Percentiles rank a stretch among this genome's conserved stretches.
phyloP scores from a whole-genome alignment of 192 early-diverging fungal genomes.

The Coemansia sp. region DNA sequence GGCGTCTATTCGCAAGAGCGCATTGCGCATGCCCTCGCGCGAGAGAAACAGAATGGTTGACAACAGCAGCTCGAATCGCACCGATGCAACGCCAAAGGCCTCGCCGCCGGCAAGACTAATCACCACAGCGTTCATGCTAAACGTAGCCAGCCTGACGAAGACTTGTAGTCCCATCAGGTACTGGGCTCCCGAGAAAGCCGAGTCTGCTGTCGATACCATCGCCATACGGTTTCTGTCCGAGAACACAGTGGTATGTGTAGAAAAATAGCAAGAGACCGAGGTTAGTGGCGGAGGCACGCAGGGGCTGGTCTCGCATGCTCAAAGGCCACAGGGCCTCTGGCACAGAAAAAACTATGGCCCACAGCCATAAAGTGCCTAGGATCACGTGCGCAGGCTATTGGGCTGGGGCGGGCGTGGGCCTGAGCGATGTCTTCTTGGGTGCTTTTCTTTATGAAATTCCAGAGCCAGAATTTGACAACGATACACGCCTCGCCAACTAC shows the following conservation, averaged over 20 bases:
- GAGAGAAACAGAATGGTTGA: constrained; percentile 93
- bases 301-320: too few relatives aligned
- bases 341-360: not conserved
- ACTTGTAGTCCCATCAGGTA: constrained; percentile 77
- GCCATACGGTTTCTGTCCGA: not conserved
- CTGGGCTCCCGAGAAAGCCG: constrained; percentile 67
- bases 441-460: not conserved
- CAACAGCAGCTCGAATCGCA: constrained; percentile 80
- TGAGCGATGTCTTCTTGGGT: not conserved
- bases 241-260: not conserved
- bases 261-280: not conserved
- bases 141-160: constrained; percentile 73
- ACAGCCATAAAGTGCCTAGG: not conserved
- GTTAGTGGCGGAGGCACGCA: not conserved
- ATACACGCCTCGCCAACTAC: not conserved
- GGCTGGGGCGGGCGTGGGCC: not conserved
- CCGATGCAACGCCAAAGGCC: constrained; percentile 79
- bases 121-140: constrained; percentile 76
- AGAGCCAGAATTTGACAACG: not conserved
- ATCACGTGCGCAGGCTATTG: not conserved
- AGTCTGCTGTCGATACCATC: constrained; percentile 3
- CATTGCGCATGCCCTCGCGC: constrained; percentile 74
- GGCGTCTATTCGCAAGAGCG: constrained; percentile 59
- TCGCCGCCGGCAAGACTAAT: constrained; percentile 67
- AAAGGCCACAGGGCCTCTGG: not conserved